Evolutionary conservation across 1,284 basidiomycete species (phyloP), one percentile per base, ranked within the genome.

Genomic region (Ustilago loliicola): DNA sequence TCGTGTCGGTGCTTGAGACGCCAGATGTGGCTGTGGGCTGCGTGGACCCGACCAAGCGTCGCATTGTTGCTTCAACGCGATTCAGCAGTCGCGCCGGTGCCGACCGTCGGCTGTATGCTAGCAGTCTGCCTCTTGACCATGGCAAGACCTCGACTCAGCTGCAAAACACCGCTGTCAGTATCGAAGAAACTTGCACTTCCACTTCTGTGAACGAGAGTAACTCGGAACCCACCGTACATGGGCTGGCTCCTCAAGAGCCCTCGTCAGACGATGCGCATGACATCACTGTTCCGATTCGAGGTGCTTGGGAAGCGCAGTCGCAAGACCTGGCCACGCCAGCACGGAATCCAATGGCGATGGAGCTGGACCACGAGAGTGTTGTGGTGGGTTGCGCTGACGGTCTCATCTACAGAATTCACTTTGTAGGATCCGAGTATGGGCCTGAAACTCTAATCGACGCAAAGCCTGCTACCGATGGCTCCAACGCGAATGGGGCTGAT

Each of bases 61-160:
- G 94, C 50, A 93, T 94, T 2, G 91, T 94, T 17, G 94, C 93
- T 61, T 92, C 93, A 9, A 95, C 93, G 36, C 88, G 93, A 70
- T 95, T 95, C 87, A 93, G 92, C 84, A 91, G 92, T 19, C 88
- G 93, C 57, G 88, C 89, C 5, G 93, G 93, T 9, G 93, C 93
- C 27, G 92, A 93, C 87, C 88, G 93, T 38, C 77, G 83, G 52
- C 82, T 88, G 25, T 84, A 85, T 60, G 64, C 79, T 1, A 82
- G 80, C 69, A 83, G 75, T 34, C 48, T 77, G 40, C 63, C 80
- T 2, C 69, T 77, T 29, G 77, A 77, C 15, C 66, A 72, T 19
- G 66, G 68, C n/a, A 62, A 61, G 63, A 74, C 66, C n/a, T 69
- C 66, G 45, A 65, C 52, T 23, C 72, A 69, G 53, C 62, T 74